These are phyloP conservation scores for Ophiocytium majus DNA, from an alignment of 352 stramenopile genomes.

Conservation along the genomic window DNA sequence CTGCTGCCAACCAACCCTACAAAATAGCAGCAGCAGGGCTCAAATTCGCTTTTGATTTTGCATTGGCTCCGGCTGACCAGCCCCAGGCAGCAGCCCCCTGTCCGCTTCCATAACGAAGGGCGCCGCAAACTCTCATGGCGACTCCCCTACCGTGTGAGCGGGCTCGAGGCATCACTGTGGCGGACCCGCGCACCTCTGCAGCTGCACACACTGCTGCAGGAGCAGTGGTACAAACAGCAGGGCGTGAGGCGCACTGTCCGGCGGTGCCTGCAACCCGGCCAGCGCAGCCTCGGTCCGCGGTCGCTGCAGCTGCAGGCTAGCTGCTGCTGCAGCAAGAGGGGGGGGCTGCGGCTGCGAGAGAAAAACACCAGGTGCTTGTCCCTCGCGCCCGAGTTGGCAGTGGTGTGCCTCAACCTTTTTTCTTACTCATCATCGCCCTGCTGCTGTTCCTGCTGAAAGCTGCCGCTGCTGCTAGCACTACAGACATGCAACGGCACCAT, in stretches of 20 bases:
- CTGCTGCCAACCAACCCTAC: not conserved
- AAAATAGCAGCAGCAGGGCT: not conserved
- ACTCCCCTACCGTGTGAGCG: not conserved
- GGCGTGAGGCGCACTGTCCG: too few species aligned
- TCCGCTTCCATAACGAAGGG: not conserved
- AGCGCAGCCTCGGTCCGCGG: not conserved
- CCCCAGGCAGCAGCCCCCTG: not conserved
- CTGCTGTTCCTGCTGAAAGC: too few species aligned
- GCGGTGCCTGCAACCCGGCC: too few species aligned
- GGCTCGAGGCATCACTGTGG: not conserved
- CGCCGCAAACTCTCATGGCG: not conserved
- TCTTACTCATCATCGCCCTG: not conserved
- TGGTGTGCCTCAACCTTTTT: not conserved
- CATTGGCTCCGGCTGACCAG: not conserved
- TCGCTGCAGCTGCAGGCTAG: not conserved
- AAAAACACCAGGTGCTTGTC: too few species aligned
- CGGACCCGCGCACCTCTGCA: not conserved
- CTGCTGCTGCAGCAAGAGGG: not conserved
- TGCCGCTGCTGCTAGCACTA: too few species aligned
- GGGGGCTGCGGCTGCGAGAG: too few species aligned
- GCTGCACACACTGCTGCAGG: not conserved
- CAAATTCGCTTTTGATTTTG: not conserved
- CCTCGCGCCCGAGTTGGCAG: too few species aligned
- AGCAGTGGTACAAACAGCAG: too few species aligned
- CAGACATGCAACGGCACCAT: too few species aligned